phyloP scores from a whole-genome alignment of 2,329 filamentous ascomycete genomes.

The Cyclaneusma minus region DNA sequence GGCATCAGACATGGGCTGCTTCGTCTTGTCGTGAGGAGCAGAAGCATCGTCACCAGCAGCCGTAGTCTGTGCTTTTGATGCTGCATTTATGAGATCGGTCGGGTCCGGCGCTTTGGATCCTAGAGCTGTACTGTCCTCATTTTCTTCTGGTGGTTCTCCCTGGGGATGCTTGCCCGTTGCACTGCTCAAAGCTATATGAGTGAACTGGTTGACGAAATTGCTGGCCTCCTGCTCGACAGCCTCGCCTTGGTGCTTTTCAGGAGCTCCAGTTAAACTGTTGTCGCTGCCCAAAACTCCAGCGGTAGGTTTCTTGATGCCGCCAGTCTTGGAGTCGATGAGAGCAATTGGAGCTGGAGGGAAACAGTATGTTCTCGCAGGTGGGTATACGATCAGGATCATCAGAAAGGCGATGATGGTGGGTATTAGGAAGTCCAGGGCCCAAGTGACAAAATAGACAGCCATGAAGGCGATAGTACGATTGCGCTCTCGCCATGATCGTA shows the following conservation, averaged over 20 bases:
- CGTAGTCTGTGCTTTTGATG: constrained; percentile 35
- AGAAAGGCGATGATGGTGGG: constrained; percentile 42
- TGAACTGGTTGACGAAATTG: constrained; percentile 63
- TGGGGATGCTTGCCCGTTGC: constrained; percentile 65
- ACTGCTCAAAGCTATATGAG: constrained; percentile 56
- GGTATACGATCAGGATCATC: constrained; percentile 51
- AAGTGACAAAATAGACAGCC: constrained; percentile 43
- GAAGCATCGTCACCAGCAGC: constrained; percentile 32
- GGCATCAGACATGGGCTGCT: constrained; percentile 58
- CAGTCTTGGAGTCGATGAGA: constrained; percentile 52
- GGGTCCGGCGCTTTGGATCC: constrained; percentile 45
- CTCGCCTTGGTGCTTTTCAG: constrained; percentile 71
- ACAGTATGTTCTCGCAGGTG: constrained; percentile 41
- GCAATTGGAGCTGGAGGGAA: constrained; percentile 69
- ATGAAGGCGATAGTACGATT: constrained; percentile 50
- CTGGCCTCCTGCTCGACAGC: constrained; percentile 71
- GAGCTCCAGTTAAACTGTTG: constrained; percentile 65
- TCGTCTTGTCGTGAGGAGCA: constrained; percentile 55
- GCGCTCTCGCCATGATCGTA: constrained; percentile 67
- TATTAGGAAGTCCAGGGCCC: constrained; percentile 56
- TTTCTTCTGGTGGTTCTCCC: constrained; percentile 34
- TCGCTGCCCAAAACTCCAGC: constrained; percentile 62
- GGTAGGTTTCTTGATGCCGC: constrained; percentile 62
- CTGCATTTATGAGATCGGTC: constrained; percentile 34
- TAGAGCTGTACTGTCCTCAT: constrained; percentile 22